These are phyloP conservation scores for Tylopilus sp. DNA, from an alignment of 1,284 basidiomycete species.

Conservation along the genomic window DNA sequence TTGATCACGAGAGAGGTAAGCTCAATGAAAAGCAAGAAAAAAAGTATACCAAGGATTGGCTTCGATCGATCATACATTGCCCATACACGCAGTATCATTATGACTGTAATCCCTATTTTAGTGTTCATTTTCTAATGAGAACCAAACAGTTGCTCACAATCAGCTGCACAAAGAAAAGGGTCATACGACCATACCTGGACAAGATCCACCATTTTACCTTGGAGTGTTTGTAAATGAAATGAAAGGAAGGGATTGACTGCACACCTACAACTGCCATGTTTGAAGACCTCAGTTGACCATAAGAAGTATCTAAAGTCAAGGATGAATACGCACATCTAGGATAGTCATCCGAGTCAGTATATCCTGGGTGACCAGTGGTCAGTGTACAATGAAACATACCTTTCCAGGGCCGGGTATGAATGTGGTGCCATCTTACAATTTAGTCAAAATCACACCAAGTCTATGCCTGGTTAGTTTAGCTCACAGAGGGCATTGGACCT, in stretches of 20 bases:
- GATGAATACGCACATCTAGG: background rate
- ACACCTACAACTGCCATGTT: slow-evolving; percentile 25
- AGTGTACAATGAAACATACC: no score
- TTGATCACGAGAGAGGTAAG: no score
- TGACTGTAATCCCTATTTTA: slow-evolving; percentile 1
- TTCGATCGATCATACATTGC: slow-evolving; percentile 20
- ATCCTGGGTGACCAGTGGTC: no score
- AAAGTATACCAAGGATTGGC: slow-evolving; percentile 4
- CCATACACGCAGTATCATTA: slow-evolving; percentile 23
- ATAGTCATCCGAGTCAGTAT: no score
- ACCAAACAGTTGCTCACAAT: slow-evolving; percentile 15
- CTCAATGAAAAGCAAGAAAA: slow-evolving; percentile 1
- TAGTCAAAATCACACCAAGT: no score
- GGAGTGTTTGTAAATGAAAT: background rate
- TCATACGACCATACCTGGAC: slow-evolving; percentile 6
- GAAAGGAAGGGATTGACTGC: no score
- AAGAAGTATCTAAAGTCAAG: no score
- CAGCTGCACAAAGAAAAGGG: slow-evolving; percentile 18
- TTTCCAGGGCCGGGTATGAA: slow-evolving; percentile 2
- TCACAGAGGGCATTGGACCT: slow-evolving; percentile 1
- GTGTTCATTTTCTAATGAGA: background rate
- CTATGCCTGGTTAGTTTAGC: background rate
- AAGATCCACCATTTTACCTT: slow-evolving; percentile 10
- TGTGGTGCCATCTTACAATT: slow-evolving; percentile 1
- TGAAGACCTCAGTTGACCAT: background rate